These are phyloP conservation scores for Zymoseptoria brevis DNA, from an alignment of 2,329 filamentous ascomycete genomes.

Conservation along the genomic window DNA sequence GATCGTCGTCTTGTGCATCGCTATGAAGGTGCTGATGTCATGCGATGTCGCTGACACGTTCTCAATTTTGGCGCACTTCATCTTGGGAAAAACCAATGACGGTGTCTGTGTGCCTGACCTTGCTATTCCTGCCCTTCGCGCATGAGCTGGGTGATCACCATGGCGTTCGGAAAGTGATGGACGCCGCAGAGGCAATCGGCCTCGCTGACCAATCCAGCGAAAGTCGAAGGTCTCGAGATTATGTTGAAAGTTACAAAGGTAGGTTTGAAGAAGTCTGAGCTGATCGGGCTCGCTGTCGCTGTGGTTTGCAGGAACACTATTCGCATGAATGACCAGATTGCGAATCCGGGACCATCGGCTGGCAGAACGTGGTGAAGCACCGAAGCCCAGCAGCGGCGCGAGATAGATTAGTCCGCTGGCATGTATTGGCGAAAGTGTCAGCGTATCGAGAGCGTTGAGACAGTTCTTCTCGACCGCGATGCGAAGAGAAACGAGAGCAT, in stretches of 20 bases:
- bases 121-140: neutral
- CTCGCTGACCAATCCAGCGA: conserved; percentile 65
- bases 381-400: conserved; percentile 65
- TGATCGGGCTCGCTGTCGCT: conserved; percentile 49
- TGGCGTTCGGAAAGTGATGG: neutral
- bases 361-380: conserved; percentile 61
- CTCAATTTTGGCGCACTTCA: conserved; percentile 61
- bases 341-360: conserved; percentile 71
- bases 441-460: conserved; percentile 55
- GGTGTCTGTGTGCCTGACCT: conserved; percentile 22
- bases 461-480: conserved; percentile 72
- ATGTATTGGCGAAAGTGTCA: conserved; percentile 68
- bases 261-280: conserved; percentile 62
- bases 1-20: conserved; percentile 58
- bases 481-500: conserved; percentile 77
- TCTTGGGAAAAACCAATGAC: conserved; percentile 55
- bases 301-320: conserved; percentile 39
- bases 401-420: conserved; percentile 70
- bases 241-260: conserved; percentile 57
- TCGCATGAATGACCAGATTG: conserved; percentile 63
- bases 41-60: conserved; percentile 64
- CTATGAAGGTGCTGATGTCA: conserved; percentile 63
- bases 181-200: conserved; percentile 57
- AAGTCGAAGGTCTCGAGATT: conserved; percentile 55
- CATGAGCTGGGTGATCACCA: conserved; percentile 11